A percentile compares a stretch with the other conserved stretches of the same genome.
Evolutionary conservation across 2,329 filamentous ascomycete genomes (phyloP).

Genomic region (Dothistroma septosporum): DNA sequence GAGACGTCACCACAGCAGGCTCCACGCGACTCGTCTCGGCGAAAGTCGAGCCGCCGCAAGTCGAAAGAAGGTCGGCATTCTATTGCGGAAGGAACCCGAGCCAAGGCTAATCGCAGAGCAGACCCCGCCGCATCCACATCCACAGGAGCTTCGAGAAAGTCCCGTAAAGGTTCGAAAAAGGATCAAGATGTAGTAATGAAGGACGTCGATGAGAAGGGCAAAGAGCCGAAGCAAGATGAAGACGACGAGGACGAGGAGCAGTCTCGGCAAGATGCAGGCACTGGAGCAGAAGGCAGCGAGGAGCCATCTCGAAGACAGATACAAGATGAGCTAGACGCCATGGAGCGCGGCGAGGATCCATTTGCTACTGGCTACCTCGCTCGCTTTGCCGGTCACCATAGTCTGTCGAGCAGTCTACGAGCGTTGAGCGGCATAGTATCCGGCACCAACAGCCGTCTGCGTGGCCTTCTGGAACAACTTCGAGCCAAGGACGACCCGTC

Average conservation of each 20-base stretch:
- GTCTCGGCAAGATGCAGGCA: constrained; percentile 46
- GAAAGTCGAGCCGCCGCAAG: constrained; percentile 73
- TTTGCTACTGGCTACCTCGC: constrained; percentile 64
- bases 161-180: constrained; percentile 32
- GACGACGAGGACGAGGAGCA: constrained; percentile 43
- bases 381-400: constrained; percentile 57
- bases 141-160: constrained; percentile 29
- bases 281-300: constrained; percentile 43
- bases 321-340: constrained; percentile 51
- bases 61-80: constrained; percentile 47
- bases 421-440: constrained; percentile 91
- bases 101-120: constrained; percentile 29
- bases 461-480: constrained; percentile 58
- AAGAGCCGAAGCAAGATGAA: constrained; percentile 32
- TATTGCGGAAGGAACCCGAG: constrained; percentile 1
- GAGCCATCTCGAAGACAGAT: constrained; percentile 62
- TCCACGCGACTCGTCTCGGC: constrained; percentile 61
- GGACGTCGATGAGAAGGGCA: constrained; percentile 30
- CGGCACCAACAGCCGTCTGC: constrained; percentile 71
- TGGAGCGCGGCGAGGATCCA: constrained; percentile 51
- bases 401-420: constrained; percentile 74
- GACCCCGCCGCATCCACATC: constrained; percentile 35
- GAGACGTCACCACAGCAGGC: constrained; percentile 54
- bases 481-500: constrained; percentile 81
- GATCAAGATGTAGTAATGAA: constrained; percentile 35